Percentiles rank a stretch among this genome's conserved stretches.
Conservation (phyloP, 2,329 filamentous ascomycete species). For the Aaosphaeria arxii region DNA sequence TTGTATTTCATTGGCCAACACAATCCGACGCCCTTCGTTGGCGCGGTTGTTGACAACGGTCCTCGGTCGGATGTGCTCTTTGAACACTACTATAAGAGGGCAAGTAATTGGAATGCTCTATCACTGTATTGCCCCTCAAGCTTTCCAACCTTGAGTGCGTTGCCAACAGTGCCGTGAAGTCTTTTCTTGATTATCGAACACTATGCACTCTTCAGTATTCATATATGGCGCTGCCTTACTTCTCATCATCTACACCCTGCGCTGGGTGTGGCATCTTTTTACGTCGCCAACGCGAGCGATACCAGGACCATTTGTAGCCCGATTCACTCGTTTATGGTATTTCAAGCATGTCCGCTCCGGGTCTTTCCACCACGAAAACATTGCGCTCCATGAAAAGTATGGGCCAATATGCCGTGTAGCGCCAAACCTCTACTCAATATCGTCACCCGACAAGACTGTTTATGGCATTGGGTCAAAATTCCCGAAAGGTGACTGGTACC, state of each 20-base stretch:
- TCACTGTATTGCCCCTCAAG: not conserved
- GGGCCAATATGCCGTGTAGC: slow-evolving; percentile 4
- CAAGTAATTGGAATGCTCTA: not conserved
- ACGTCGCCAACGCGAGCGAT: slow-evolving; percentile 39
- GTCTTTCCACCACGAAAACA: slow-evolving; percentile 34
- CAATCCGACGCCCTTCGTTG: too few relatives aligned
- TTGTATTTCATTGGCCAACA: too few relatives aligned
- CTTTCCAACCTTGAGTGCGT: not conserved
- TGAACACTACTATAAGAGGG: too few relatives aligned
- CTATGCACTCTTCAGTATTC: too few relatives aligned
- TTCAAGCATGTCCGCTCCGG: slow-evolving; percentile 53
- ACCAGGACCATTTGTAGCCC: slow-evolving; percentile 67
- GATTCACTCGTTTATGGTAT: slow-evolving; percentile 66
- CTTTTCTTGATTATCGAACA: not conserved
- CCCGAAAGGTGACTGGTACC: slow-evolving; percentile 20
- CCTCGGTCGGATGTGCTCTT: too few relatives aligned
- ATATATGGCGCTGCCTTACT: too few relatives aligned
- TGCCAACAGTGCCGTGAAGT: not conserved
- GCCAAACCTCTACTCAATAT: slow-evolving; percentile 4
- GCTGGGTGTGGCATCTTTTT: not conserved
- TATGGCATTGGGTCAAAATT: slow-evolving; percentile 8
- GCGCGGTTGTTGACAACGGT: too few relatives aligned
- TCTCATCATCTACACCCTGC: not conserved
- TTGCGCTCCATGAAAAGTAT: slow-evolving; percentile 12
- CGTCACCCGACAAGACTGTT: slow-evolving; percentile 3